Evolutionary conservation across 1,139 yeast species (phyloP).

Genomic region (Taphrina deformans): DNA sequence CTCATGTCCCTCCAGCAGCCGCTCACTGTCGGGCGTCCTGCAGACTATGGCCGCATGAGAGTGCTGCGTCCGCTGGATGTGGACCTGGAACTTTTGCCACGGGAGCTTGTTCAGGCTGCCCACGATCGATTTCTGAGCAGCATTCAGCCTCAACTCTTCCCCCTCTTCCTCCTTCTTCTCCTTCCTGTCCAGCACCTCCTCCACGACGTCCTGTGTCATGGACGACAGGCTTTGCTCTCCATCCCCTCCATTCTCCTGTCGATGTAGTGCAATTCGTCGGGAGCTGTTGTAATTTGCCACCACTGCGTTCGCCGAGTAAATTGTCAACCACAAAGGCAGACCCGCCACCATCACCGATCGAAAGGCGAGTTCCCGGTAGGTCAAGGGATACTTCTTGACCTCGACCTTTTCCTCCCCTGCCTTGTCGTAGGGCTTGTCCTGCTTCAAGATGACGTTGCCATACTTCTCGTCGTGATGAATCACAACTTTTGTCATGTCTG

Average conservation of each 20-base stretch:
- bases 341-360: slow-evolving; percentile 28
- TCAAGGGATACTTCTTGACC: background rate
- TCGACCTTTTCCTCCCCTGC: slow-evolving; percentile 3
- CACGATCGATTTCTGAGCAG: slow-evolving; percentile 32
- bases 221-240: background rate
- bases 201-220: slow-evolving; percentile 26
- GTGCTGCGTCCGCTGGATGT: slow-evolving; percentile 39
- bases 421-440: background rate
- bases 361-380: slow-evolving; percentile 31
- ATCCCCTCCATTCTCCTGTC: background rate
- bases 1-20: slow-evolving; percentile 35
- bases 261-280: slow-evolving; percentile 17
- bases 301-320: slow-evolving; percentile 22
- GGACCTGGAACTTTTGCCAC: slow-evolving; percentile 45
- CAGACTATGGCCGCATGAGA: slow-evolving; percentile 42
- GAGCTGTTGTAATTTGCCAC: slow-evolving; percentile 15
- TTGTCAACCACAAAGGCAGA: slow-evolving; percentile 34
- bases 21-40: slow-evolving; percentile 31
- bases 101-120: slow-evolving; percentile 41
- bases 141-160: slow-evolving; percentile 31
- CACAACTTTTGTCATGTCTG: slow-evolving; percentile 40
- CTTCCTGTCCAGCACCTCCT: slow-evolving; percentile 3
- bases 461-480: slow-evolving; percentile 41
- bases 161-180: background rate
- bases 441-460: slow-evolving; percentile 32